Percentiles rank a stretch among this genome's conserved stretches.
phyloP scores from a whole-genome alignment of 1,284 basidiomycete species.

The Mixia osmundae region DNA sequence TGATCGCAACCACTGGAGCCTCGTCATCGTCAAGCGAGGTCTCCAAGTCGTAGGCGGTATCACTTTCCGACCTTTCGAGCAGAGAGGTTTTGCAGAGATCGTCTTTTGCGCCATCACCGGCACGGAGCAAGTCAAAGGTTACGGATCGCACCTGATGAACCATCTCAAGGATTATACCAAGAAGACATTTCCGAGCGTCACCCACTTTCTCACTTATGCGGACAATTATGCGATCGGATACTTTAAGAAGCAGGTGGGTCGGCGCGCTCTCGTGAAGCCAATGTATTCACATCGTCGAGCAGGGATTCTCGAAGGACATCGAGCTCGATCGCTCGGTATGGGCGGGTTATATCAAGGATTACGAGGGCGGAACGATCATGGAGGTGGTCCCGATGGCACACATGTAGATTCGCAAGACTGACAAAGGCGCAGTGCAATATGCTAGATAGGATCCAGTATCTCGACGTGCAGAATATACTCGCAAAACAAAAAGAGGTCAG shows the following conservation, averaged over 20 bases:
- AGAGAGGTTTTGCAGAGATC: constrained; percentile 88
- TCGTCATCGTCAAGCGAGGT: constrained; percentile 89
- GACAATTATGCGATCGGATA: constrained; percentile 93
- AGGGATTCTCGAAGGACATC: constrained; percentile 91
- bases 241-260: constrained; percentile 64
- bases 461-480: constrained; percentile 56
- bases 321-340: constrained; percentile 68
- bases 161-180: constrained; percentile 88
- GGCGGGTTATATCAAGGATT: constrained; percentile 99
- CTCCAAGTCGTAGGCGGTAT: constrained; percentile 95
- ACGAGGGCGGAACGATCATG: constrained; percentile 99
- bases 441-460: constrained; percentile 72
- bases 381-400: constrained; percentile 28
- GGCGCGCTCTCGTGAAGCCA: neutral
- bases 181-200: constrained; percentile 50
- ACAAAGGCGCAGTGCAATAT: constrained; percentile 43
- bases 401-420: neutral
- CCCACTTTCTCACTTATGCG: constrained; percentile 91
- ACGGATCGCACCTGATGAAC: constrained; percentile 97
- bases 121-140: constrained; percentile 96
- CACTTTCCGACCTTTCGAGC: constrained; percentile 86
- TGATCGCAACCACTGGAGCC: constrained; percentile 67
- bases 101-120: constrained; percentile 96
- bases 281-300: neutral
- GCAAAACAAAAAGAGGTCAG: constrained; percentile 52